phyloP scores from a whole-genome alignment of 2,329 filamentous ascomycete genomes.

The Pseudogymnoascus sp. region DNA sequence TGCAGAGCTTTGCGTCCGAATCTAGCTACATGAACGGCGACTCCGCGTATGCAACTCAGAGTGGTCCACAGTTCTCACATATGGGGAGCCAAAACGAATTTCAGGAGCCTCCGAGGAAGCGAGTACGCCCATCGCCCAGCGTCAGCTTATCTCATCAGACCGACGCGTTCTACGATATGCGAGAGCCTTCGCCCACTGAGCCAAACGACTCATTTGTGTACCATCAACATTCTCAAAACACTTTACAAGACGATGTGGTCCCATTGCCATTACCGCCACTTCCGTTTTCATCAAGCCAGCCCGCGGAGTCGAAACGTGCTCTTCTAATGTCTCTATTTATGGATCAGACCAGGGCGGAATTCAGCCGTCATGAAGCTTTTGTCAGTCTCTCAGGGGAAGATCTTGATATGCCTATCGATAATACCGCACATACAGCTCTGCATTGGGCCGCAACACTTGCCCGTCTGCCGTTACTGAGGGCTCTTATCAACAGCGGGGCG shows the following conservation, averaged over 20 bases:
- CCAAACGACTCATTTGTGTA: constrained; percentile 73
- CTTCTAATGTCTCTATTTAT: constrained; percentile 77
- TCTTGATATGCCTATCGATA: constrained; percentile 86
- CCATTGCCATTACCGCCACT: constrained; percentile 57
- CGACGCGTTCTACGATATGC: constrained; percentile 45
- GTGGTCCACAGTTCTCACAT: constrained; percentile 27
- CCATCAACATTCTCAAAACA: constrained; percentile 37
- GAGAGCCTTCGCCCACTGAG: constrained; percentile 62
- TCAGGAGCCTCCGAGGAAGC: constrained; percentile 74
- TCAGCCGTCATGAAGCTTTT: constrained; percentile 67
- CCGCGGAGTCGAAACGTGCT: constrained; percentile 71
- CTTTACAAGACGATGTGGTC: constrained; percentile 41
- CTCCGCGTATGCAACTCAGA: constrained; percentile 59
- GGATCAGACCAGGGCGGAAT: constrained; percentile 62
- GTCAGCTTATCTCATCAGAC: constrained; percentile 34
- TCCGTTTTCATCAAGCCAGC: constrained; percentile 49
- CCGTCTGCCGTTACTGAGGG: constrained; percentile 70
- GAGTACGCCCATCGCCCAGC: constrained; percentile 51
- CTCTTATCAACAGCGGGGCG: constrained; percentile 75
- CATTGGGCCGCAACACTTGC: constrained; percentile 96
- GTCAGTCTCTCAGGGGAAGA: constrained; percentile 68
- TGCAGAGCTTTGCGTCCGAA: constrained; percentile 63
- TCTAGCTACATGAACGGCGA: constrained; percentile 60
- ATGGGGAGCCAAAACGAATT: constrained; percentile 37
- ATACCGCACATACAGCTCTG: constrained; percentile 78